Base-by-base conservation (phyloP, 2,329 filamentous ascomycete species). In the Colletotrichum eremochloae region DNA sequence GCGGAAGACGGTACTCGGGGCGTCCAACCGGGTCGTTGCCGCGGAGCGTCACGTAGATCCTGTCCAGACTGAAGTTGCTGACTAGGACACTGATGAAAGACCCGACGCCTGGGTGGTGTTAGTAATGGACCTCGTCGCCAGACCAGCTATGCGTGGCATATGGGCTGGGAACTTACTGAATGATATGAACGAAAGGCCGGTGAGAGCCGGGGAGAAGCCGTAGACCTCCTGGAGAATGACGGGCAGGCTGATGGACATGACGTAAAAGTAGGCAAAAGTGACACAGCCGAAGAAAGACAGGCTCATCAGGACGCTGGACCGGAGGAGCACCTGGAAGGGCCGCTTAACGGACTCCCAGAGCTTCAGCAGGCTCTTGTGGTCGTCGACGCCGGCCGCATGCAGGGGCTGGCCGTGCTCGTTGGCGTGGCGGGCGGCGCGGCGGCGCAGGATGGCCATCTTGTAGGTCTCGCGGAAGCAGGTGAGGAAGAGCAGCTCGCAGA, bases 391-490 rank as follows among this genome's bases (percentile, higher is more conserved):
- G 33, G 69, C 69, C 24, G 69, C 66, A 42, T 61, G 69, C 12
- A 72, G 40, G 31, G 66, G 42, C 15, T 60, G 60, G 1, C 79
- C 80, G 2, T 79, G 80, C 61, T 80, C 80, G 6, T 56, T 56
- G 29, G 79, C 77, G 68, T 81, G 71, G 55, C 76, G 77, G 29
- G 77, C 78, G 7, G 81, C 86, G 63, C 84, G 80, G 3, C 82
- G 81, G 55, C 83, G 79, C 53, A 91, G 79, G 57, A 92, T 89
- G 1, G 84, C 80, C 52, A 89, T 84, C 76, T 86, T 87, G 79
- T 92, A 92, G 15, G 90, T 92, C 80, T 92, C 90, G 7, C 84
- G 80, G 76, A 88, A 89, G 75, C 81, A 85, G 0, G 80, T 80
- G 9, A 91, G 77, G 73, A 90, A 88, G 5, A 85, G 61, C 0